phyloP scores from a whole-genome alignment of 495 filamentous ascomycete species.

The Xylaria sp. region DNA sequence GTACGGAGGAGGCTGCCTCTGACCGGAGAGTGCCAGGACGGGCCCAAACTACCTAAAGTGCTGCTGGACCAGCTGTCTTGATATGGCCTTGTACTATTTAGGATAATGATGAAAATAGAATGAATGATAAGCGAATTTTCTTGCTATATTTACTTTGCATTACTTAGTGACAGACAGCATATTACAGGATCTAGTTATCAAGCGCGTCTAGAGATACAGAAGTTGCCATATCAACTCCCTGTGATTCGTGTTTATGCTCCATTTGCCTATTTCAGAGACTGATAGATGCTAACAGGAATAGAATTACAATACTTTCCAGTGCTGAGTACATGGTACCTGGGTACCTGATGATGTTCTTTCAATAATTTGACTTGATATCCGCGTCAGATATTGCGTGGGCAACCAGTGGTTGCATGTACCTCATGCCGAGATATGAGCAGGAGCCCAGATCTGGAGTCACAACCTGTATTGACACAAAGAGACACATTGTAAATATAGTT shows the following conservation, averaged over 20 bases:
- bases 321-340: background rate
- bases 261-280: background rate
- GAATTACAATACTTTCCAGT: background rate
- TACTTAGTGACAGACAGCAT: background rate
- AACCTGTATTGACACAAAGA: no score
- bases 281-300: background rate
- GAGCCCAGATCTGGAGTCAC: no score
- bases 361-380: background rate
- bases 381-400: no score
- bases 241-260: background rate
- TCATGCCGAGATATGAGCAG: no score
- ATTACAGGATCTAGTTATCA: background rate
- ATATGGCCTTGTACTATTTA: background rate
- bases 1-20: conserved; percentile 54
- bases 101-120: background rate
- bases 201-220: background rate
- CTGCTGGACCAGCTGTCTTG: background rate
- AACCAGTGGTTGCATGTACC: no score
- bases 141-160: background rate
- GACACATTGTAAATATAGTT: no score
- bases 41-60: conserved; percentile 29
- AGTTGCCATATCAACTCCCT: background rate
- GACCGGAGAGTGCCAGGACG: conserved; percentile 42
- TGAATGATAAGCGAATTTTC: background rate
- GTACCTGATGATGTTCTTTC: background rate